Evolutionary conservation across 495 filamentous ascomycete species (phyloP).

Genomic region (Penicillium silybi): DNA sequence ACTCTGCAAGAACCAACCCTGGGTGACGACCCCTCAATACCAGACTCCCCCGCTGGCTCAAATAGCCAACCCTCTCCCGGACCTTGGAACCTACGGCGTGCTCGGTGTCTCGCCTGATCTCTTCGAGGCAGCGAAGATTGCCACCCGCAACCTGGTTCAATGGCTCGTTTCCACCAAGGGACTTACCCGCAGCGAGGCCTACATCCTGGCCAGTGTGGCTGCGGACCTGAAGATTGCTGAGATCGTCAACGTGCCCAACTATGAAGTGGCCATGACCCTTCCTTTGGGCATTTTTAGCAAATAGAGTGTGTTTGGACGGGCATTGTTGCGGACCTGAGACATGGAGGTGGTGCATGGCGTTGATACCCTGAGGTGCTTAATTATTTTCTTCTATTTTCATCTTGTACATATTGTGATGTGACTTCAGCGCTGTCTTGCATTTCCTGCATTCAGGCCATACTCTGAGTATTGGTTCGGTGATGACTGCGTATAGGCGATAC

Average conservation of each 20-base stretch:
- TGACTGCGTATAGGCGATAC: background rate
- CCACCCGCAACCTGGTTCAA: slow-evolving; percentile 38
- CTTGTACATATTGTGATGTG: slow-evolving; percentile 12
- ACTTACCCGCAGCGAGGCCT: slow-evolving; percentile 41
- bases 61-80: slow-evolving; percentile 23
- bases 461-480: background rate
- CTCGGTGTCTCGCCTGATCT: slow-evolving; percentile 43
- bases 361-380: slow-evolving; percentile 15
- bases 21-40: slow-evolving; percentile 43
- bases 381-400: background rate
- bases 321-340: too few species aligned
- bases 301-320: background rate
- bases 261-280: slow-evolving; percentile 42
- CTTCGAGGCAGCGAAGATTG: slow-evolving; percentile 42
- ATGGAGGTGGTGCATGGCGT: slow-evolving; percentile 3
- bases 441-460: slow-evolving; percentile 1
- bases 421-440: background rate
- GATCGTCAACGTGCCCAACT: slow-evolving; percentile 50
- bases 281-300: slow-evolving; percentile 40
- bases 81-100: slow-evolving; percentile 43
- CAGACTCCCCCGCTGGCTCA: slow-evolving; percentile 28
- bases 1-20: slow-evolving; percentile 40
- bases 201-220: slow-evolving; percentile 48
- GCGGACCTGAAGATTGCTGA: slow-evolving; percentile 45
- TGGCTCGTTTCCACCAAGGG: slow-evolving; percentile 45